A percentile compares a stretch with the other conserved stretches of the same genome.
phyloP scores from a whole-genome alignment of 208 protist genomes.

The Histomonas meleagridis region DNA sequence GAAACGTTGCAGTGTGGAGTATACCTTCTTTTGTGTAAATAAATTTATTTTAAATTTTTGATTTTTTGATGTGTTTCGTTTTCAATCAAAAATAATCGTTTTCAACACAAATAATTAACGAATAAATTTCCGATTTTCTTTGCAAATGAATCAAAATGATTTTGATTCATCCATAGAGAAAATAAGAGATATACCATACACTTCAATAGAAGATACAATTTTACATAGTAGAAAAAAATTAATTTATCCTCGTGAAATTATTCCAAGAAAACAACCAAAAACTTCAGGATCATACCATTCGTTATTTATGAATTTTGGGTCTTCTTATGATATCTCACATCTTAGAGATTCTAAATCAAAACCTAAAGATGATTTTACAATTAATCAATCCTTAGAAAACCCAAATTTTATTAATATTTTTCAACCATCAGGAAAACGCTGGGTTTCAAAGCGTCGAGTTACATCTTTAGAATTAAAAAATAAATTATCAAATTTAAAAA shows the following conservation, averaged over 20 bases:
- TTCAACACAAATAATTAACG: no score
- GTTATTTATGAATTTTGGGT: background rate
- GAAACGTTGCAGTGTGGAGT: background rate
- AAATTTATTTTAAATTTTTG: no score
- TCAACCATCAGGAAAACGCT: background rate
- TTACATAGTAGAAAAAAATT: background rate
- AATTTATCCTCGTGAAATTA: background rate
- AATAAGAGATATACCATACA: no score
- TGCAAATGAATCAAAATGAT: no score
- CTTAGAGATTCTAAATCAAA: background rate
- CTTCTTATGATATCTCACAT: slow-evolving; percentile 10
- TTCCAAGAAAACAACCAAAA: background rate
- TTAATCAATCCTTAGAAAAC: background rate
- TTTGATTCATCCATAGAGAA: no score
- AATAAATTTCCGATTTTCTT: no score
- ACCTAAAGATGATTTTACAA: background rate
- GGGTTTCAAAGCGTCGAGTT: background rate
- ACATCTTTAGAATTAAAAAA: background rate
- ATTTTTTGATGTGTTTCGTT: no score
- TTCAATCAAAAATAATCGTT: no score
- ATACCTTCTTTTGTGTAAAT: no score
- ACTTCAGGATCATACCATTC: background rate
- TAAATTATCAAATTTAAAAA: background rate
- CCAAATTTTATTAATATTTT: background rate
- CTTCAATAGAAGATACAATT: background rate